Evolutionary conservation across 306 rosid species (phyloP), one percentile per base, ranked within the genome.

Genomic region (Casuarina cunninghamiana): DNA sequence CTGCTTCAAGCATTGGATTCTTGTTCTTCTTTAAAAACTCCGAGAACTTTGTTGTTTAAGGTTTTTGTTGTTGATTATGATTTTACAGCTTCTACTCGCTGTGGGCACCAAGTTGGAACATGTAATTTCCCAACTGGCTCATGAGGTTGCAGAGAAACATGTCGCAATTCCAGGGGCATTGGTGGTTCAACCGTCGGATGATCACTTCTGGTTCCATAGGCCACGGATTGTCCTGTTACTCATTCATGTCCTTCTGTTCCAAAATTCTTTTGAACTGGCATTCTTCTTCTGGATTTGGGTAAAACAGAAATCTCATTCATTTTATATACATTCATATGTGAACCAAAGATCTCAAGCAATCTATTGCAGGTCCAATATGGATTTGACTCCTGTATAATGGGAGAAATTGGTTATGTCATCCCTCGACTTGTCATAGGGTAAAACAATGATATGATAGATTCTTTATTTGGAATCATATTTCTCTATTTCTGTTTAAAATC

Each of bases 371-470:
- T 69, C 69, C 86, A 83, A 61, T 83, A 83, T 68, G 17, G 21
- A 32, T 83, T 83, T 21, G 74, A 83, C 61, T 83, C 86, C 32
- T 83, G 86, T 77, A 82, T 83, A 26, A 83, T 74, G 86, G 86
- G 86, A 41, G 11, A 83, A 74, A 7, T 78, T 12, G 44, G 74
- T 15, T 83, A 39, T 69, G 17, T 69, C 37, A 78, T 78, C 75
- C 86, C 86, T 49, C 78, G 86, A 74, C 82, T 83, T 60, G 68
- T 78, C n/a, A 83, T 83, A 37, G 86, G 86, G 86, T 83, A 48
- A 78, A 49, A 53, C 71, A 11, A 16, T 41, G 70, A 65, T 41
- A 46, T 53, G 10, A 65, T 37, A 1, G 6, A 6, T 66, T 10
- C 8, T 17, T 49, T 66, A 66, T 42, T 66, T 21, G 37, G 16